phyloP scores from a whole-genome alignment of 331 rosid species.

The Pyrus hybrid region DNA sequence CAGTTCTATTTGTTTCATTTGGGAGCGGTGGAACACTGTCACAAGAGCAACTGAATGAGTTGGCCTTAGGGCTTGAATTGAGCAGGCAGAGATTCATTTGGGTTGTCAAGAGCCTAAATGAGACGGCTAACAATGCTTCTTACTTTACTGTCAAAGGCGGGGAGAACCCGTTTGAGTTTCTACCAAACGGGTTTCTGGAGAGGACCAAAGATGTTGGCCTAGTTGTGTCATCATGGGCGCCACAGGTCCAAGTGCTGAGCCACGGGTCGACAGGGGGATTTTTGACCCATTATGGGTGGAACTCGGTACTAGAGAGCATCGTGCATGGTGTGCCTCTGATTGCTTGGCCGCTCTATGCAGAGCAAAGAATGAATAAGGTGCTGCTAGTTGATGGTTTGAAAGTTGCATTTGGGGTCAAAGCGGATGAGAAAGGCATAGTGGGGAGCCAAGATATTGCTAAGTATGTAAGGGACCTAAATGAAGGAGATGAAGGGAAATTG shows the following conservation, averaged over 20 bases:
- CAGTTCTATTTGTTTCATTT: constrained; percentile 19
- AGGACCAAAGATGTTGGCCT: background rate
- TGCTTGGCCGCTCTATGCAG: constrained; percentile 26
- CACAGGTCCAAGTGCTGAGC: constrained; percentile 3
- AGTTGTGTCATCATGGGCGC: constrained; percentile 26
- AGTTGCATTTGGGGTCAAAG: constrained; percentile 5
- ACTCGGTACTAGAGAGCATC: no score
- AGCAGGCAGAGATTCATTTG: constrained; percentile 22
- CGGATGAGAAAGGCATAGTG: constrained; percentile 3
- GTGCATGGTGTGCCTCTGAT: no score
- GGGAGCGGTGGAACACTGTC: constrained; percentile 27
- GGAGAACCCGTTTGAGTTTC: background rate
- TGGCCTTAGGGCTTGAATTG: constrained; percentile 16
- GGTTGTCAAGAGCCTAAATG: constrained; percentile 16
- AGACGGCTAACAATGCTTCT: background rate
- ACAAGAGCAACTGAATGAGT: constrained; percentile 5
- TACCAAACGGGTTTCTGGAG: no score
- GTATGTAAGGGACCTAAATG: background rate
- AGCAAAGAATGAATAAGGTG: constrained; percentile 16
- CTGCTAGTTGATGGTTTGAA: background rate
- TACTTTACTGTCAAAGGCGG: background rate
- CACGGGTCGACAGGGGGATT: constrained; percentile 10
- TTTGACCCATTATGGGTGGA: no score
- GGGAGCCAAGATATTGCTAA: constrained; percentile 6
- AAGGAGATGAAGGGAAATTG: constrained; percentile 24